A percentile compares a stretch with the other conserved stretches of the same genome.
These are phyloP conservation scores for Nymphaea colorata DNA, from an alignment of 164 flowering plant species.

Conservation along the genomic window DNA sequence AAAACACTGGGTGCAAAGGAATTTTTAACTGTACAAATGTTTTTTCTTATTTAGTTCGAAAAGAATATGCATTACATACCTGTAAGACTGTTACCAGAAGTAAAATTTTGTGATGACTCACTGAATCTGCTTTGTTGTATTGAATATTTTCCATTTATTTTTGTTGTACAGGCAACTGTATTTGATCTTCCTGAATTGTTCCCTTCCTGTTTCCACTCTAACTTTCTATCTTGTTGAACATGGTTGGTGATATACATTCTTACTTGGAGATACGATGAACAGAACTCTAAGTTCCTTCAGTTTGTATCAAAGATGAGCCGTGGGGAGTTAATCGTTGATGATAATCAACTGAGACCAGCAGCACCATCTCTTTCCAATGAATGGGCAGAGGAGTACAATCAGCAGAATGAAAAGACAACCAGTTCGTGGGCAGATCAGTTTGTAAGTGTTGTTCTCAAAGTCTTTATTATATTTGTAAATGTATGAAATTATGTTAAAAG, in stretches of 20 bases:
- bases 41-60: too few species aligned
- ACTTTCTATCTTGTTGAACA: background rate
- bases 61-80: too few species aligned
- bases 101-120: too few species aligned
- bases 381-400: slow-evolving; percentile 84
- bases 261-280: slow-evolving; percentile 8
- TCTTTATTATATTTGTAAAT: background rate
- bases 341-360: slow-evolving; percentile 72
- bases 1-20: too few species aligned
- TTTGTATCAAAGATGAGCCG: slow-evolving; percentile 99
- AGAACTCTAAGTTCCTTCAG: slow-evolving; percentile 95
- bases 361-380: slow-evolving; percentile 34
- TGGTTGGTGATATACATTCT: background rate
- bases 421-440: slow-evolving; percentile 71
- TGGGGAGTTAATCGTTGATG: slow-evolving; percentile 90
- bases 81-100: too few species aligned
- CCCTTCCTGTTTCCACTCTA: too few species aligned
- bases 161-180: too few species aligned
- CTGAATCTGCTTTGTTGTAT: too few species aligned
- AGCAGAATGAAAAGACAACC: slow-evolving; percentile 38
- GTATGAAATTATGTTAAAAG: background rate
- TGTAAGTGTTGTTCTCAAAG: slow-evolving; percentile 37
- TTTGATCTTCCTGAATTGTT: too few species aligned
- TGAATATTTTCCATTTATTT: too few species aligned
- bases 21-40: too few species aligned